These are phyloP conservation scores for Ophiocordyceps sinensis DNA, from an alignment of 2,329 filamentous ascomycete genomes.

Conservation along the genomic window DNA sequence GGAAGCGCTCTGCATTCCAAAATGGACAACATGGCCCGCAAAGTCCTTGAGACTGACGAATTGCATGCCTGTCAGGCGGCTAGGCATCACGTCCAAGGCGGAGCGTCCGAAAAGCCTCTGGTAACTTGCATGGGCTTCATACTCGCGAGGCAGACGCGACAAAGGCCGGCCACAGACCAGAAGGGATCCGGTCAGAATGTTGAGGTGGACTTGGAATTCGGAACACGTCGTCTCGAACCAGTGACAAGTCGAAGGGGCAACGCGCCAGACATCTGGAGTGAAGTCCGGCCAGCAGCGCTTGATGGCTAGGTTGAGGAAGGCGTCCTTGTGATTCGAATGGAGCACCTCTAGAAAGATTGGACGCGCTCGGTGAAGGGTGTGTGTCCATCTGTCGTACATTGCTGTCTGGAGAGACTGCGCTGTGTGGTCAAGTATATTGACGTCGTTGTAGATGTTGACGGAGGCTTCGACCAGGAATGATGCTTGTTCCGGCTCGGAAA, in stretches of 20 bases:
- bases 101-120: constrained; percentile 16
- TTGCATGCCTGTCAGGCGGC: constrained; percentile 12
- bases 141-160: constrained; percentile 27
- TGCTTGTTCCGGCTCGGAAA: background rate
- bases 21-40: background rate
- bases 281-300: constrained; percentile 7
- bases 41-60: background rate
- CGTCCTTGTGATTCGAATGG: accelerated
- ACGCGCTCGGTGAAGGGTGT: constrained; percentile 4
- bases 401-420: background rate
- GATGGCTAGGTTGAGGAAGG: constrained; percentile 6
- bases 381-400: constrained; percentile 4
- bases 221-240: constrained; percentile 1
- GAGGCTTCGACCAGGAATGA: background rate
- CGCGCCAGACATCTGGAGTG: background rate
- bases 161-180: constrained; percentile 36
- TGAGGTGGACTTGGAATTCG: constrained; percentile 24
- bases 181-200: constrained; percentile 33
- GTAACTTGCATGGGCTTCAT: constrained; percentile 25
- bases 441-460: background rate
- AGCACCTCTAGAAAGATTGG: background rate
- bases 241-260: background rate
- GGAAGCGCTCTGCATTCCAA: background rate
- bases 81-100: constrained; percentile 28
- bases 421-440: background rate